A percentile compares a stretch with the other conserved stretches of the same genome.
Conservation (phyloP, 2,329 filamentous ascomycete genomes). For the Bertia moriformis region DNA sequence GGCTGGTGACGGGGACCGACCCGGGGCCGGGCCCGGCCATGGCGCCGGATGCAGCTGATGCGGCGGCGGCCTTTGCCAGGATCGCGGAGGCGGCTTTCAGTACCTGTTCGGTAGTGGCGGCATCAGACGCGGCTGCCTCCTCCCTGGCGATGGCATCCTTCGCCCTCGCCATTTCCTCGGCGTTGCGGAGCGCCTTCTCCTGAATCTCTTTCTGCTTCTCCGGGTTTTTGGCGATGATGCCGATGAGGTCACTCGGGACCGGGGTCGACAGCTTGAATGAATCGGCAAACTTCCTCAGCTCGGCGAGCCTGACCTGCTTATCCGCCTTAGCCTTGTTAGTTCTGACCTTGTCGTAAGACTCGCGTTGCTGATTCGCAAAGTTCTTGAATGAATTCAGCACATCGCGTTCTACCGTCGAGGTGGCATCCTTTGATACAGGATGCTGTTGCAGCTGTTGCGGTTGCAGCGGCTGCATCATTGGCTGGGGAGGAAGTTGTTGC, state of each 20-base stretch:
- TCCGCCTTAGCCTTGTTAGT: slow-evolving; percentile 51
- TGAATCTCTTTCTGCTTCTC: slow-evolving; percentile 85
- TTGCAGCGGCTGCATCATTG: slow-evolving; percentile 19
- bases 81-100: neutral
- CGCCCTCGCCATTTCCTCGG: slow-evolving; percentile 40
- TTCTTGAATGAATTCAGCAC: slow-evolving; percentile 48
- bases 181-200: slow-evolving; percentile 68
- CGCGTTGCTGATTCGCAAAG: slow-evolving; percentile 43
- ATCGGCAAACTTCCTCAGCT: slow-evolving; percentile 85
- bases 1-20: too few relatives aligned
- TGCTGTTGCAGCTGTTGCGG: too few relatives aligned
- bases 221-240: slow-evolving; percentile 94
- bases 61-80: slow-evolving; percentile 2
- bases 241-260: slow-evolving; percentile 78
- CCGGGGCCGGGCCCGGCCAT: slow-evolving; percentile 7
- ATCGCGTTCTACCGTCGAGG: slow-evolving; percentile 45
- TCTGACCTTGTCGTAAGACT: slow-evolving; percentile 38
- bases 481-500: too few relatives aligned
- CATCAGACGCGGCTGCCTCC: slow-evolving; percentile 12
- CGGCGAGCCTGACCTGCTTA: slow-evolving; percentile 82
- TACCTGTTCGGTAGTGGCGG: slow-evolving; percentile 12
- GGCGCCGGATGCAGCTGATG: slow-evolving; percentile 9
- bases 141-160: slow-evolving; percentile 27
- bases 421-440: slow-evolving; percentile 40
- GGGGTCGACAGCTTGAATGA: slow-evolving; percentile 91